Conservation (phyloP, 371 early-diverging fungal genomes). For the Vittaforma corneae region DNA sequence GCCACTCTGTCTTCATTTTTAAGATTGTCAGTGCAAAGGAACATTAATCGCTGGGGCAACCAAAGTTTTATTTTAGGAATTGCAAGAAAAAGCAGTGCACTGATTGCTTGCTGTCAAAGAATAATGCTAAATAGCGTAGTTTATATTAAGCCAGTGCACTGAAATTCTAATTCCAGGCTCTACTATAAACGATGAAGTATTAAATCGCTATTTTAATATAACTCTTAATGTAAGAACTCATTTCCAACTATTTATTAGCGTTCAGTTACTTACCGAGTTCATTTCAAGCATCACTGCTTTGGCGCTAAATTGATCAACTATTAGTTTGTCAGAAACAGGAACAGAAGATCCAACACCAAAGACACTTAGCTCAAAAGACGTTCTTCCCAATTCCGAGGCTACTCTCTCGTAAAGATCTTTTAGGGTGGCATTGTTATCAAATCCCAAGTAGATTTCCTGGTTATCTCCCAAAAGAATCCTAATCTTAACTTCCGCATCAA, state of each 20-base stretch:
- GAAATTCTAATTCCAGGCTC: too few species aligned
- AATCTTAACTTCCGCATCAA: background rate
- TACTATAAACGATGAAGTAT: too few species aligned
- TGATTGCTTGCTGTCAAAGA: too few species aligned
- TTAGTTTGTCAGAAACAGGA: background rate
- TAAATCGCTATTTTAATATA: too few species aligned
- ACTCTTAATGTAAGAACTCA: too few species aligned
- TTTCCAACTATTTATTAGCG: too few species aligned
- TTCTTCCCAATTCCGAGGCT: background rate
- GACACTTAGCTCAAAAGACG: background rate
- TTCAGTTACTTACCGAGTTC: too few species aligned
- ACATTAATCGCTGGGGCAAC: too few species aligned
- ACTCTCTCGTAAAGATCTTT: background rate
- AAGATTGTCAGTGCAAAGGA: background rate
- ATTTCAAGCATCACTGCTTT: background rate
- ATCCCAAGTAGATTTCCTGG: background rate
- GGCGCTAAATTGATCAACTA: background rate
- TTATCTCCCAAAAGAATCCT: background rate
- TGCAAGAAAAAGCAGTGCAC: too few species aligned
- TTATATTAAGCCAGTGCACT: too few species aligned
- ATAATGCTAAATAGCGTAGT: too few species aligned
- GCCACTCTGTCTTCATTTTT: conserved; percentile 13
- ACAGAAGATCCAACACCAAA: background rate
- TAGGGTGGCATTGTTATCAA: background rate
- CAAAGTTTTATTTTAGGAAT: too few species aligned